Conservation (phyloP, 495 filamentous ascomycete species). For the Penicillium angulare region DNA sequence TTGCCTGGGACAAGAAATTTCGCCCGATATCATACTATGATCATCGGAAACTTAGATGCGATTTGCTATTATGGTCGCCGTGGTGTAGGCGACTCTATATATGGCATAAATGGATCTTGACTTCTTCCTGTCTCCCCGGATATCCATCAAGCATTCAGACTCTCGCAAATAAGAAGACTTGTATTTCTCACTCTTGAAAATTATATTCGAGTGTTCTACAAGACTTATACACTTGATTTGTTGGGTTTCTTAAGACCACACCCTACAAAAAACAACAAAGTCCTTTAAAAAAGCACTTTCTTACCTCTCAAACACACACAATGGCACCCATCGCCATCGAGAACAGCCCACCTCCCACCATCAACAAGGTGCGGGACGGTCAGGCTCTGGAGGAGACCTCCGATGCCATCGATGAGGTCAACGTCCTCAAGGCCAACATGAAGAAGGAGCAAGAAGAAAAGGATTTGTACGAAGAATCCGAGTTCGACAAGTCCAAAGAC, state of each 20-base stretch:
- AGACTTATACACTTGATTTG: neutral
- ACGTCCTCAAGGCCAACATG: conserved; percentile 64
- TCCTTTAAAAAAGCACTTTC: neutral
- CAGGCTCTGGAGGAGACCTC: conserved; percentile 76
- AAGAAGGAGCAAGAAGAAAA: conserved; percentile 47
- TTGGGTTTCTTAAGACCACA: neutral
- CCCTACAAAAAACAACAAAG: conserved; percentile 6
- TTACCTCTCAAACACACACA: conserved; percentile 4
- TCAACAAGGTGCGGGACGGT: conserved; percentile 54
- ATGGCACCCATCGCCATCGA: conserved; percentile 36
- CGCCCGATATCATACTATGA: neutral
- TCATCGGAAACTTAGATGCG: conserved; percentile 26
- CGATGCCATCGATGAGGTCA: conserved; percentile 78
- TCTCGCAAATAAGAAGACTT: neutral
- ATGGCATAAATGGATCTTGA: too few species aligned
- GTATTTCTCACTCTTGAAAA: neutral
- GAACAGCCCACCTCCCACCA: conserved; percentile 22
- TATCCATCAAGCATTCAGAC: neutral
- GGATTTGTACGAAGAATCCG: conserved; percentile 58
- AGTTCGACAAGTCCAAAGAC: conserved; percentile 76
- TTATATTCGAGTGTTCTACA: too few species aligned
- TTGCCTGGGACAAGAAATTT: conserved; percentile 1
- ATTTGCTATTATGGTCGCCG: conserved; percentile 1
- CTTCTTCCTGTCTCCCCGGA: conserved; percentile 2
- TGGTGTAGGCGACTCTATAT: conserved; percentile 15